Percentiles rank a stretch among this genome's conserved stretches.
phyloP scores from a whole-genome alignment of 2,329 filamentous ascomycete species.

The Ceratocystis huliohia region DNA sequence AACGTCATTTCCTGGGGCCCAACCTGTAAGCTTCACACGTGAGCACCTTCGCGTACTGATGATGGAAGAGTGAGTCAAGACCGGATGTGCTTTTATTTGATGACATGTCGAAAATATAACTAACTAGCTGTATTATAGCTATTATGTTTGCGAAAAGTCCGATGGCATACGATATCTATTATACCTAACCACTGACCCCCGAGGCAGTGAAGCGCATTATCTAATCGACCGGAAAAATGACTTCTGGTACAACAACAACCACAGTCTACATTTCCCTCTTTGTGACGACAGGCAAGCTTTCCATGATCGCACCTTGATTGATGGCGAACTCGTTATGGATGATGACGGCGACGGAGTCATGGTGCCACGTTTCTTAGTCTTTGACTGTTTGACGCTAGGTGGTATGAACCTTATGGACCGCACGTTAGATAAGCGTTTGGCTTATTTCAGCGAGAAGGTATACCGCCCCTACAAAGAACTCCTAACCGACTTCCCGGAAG shows the following conservation, averaged over 20 bases:
- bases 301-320: conserved; percentile 70
- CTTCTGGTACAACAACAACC: conserved; percentile 69
- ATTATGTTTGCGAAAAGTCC: conserved; percentile 97
- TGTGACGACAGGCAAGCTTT: conserved; percentile 52
- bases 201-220: conserved; percentile 61
- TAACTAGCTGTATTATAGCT: conserved; percentile 36
- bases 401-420: conserved; percentile 61
- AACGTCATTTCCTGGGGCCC: conserved; percentile 69
- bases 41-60: conserved; percentile 73
- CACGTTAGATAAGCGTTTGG: conserved; percentile 77
- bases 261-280: conserved; percentile 66
- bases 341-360: conserved; percentile 51
- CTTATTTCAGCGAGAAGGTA: conserved; percentile 68
- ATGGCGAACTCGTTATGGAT: conserved; percentile 89
- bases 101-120: conserved; percentile 3
- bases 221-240: conserved; percentile 97
- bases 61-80: conserved; percentile 50
- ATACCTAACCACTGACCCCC: conserved; percentile 58
- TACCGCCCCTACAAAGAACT: conserved; percentile 56
- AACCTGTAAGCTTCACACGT: conserved; percentile 82
- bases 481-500: conserved; percentile 53
- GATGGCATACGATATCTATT: conserved; percentile 94
- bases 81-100: too few relatives aligned
- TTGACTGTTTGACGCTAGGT: conserved; percentile 81
- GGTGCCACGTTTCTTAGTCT: conserved; percentile 76